Evolutionary conservation across 129 eudicot species (phyloP), one percentile per base, ranked within the genome.

Genomic region (Saussurea involucrata): DNA sequence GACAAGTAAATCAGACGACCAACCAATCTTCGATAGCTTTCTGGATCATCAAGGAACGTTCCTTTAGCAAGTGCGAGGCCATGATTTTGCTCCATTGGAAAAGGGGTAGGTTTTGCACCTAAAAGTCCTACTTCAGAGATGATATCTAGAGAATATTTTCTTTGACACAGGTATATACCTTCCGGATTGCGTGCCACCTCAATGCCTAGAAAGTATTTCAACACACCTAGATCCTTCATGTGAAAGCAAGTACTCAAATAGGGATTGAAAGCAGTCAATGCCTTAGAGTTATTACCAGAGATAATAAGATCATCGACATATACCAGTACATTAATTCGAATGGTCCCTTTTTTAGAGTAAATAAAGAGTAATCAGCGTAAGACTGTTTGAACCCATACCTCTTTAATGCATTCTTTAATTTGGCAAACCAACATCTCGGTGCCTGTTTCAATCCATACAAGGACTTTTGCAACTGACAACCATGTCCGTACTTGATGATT

Each of bases 181-280:
- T 20, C 5, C 1, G 74, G 32, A 18, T 6, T 33, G 1, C 82
- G 58, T 0, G 82, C 76, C 5, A 78, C 76, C 49, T 78, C 76
- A 10, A 78, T 24, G 25, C 63, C 76, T 2, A 78, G 21, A 22
- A 78, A 78, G 15, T 55, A 78, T 24, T 78, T 78, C 1, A 78
- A 65, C 0, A 31, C 6, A 7, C 82, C 76, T 1, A 61, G 69
- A 40, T 71, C 63, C 25, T 79, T 79, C 83, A 71, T 72, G 20
- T 61, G 83, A 31, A 71, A 79, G 33, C 83, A 72, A 13, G 18
- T 22, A 6, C 70, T 58, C 78, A 61, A 33, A 33, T 79, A 78
- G 4, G 40, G 4, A 15, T 60, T 79, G 8, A 71, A 79, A 8
- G 11, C 42, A 0, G 0, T 1, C 9, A 36, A 8, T 7, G 42